A percentile compares a stretch with the other conserved stretches of the same genome.
These are phyloP conservation scores for Tetracladium setigerum DNA, from an alignment of 495 filamentous ascomycete species.

Conservation along the genomic window DNA sequence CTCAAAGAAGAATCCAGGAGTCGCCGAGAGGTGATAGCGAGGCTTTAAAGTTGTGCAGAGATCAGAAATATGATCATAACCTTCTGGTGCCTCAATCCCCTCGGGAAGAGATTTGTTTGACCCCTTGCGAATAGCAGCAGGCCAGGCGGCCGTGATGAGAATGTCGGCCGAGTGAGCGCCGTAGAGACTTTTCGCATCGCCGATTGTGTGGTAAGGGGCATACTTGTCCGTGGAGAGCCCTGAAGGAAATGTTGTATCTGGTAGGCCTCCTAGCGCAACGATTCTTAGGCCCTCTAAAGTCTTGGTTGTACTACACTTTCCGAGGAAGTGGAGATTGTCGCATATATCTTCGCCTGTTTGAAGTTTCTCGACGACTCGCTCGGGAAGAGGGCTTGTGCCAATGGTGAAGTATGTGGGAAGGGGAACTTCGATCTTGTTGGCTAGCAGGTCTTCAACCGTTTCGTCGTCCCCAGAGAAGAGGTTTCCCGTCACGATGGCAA, in stretches of 20 bases:
- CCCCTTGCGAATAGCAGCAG: conserved; percentile 54
- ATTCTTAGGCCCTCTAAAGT: conserved; percentile 86
- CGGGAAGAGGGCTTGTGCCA: conserved; percentile 60
- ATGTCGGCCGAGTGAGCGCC: conserved; percentile 76
- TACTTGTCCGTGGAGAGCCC: conserved; percentile 54
- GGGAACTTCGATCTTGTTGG: conserved; percentile 61
- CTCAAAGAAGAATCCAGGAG: conserved; percentile 68
- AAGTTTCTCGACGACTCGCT: conserved; percentile 59
- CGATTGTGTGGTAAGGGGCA: conserved; percentile 59
- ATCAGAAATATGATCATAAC: conserved; percentile 52
- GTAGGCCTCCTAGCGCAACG: conserved; percentile 65
- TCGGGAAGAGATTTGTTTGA: conserved; percentile 48
- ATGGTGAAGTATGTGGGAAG: conserved; percentile 84
- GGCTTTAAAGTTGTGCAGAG: conserved; percentile 71
- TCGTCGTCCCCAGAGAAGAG: conserved; percentile 61
- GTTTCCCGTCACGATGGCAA: conserved; percentile 78
- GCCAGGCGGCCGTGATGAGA: conserved; percentile 81
- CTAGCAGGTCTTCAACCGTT: conserved; percentile 55
- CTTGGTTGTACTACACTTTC: conserved; percentile 75
- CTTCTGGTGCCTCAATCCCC: conserved; percentile 27
- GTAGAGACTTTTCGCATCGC: conserved; percentile 66
- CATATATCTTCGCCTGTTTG: conserved; percentile 72
- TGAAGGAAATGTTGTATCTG: conserved; percentile 44
- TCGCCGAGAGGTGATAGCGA: conserved; percentile 77
- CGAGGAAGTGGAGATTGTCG: conserved; percentile 79